Percentiles rank a stretch among this genome's conserved stretches.
Conservation (phyloP, 2,329 filamentous ascomycete species). For the Cladosporium cucumerinum region DNA sequence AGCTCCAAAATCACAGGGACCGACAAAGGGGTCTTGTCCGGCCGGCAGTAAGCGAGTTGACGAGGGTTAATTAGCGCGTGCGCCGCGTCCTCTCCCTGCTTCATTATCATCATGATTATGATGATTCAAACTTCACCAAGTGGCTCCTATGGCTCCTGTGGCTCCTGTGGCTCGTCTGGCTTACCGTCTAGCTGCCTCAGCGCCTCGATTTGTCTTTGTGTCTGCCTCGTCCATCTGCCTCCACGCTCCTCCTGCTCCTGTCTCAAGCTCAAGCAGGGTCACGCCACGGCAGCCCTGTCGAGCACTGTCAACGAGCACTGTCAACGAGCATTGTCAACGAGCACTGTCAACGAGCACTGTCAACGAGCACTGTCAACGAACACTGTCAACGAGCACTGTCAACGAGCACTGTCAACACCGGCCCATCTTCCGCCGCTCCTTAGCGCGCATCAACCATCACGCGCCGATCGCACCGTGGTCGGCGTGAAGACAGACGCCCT, state of each 20-base stretch:
- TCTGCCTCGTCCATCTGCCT: background rate
- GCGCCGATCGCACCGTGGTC: background rate
- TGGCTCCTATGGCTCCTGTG: background rate
- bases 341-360: too few relatives aligned
- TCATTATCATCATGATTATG: too few relatives aligned
- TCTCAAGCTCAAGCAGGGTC: background rate
- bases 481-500: conserved; percentile 2
- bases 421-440: background rate
- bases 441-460: background rate
- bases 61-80: background rate
- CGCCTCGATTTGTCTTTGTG: background rate
- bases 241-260: background rate
- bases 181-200: background rate
- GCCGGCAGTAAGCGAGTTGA: background rate
- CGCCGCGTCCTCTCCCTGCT: background rate
- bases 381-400: too few relatives aligned
- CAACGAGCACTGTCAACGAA: too few relatives aligned
- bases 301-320: background rate
- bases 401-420: background rate
- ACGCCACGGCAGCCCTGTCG: background rate
- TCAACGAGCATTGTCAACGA: too few relatives aligned
- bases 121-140: background rate
- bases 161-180: background rate
- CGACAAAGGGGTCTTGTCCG: background rate
- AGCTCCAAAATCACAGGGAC: background rate